Evolutionary conservation across 345 rosid genomes (phyloP).

Genomic region (Syzygium grande): DNA sequence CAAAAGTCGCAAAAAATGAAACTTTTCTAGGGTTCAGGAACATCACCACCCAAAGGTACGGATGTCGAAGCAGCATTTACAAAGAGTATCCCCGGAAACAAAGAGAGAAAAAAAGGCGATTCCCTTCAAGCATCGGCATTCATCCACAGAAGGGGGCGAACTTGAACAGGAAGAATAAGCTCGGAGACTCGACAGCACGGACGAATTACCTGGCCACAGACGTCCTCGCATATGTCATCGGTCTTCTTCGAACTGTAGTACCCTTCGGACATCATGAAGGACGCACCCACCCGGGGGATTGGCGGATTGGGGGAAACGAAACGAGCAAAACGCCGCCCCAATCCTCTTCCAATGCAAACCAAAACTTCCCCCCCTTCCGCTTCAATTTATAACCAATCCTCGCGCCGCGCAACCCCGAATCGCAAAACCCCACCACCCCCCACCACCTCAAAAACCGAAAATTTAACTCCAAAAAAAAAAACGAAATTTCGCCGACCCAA

Average conservation of each 20-base stretch:
- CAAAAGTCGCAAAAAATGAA: background rate
- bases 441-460: background rate
- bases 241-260: slow-evolving; percentile 83
- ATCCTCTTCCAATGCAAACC: background rate
- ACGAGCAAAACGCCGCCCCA: background rate
- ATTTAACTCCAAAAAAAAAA: background rate
- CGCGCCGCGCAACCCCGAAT: background rate
- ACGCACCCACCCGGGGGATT: background rate
- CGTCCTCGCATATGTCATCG: slow-evolving; percentile 68
- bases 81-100: background rate
- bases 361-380: background rate
- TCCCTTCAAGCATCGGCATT: background rate
- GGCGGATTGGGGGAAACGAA: background rate
- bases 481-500: background rate
- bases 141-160: background rate
- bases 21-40: background rate
- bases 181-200: background rate
- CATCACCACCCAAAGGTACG: background rate
- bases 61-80: background rate
- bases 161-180: background rate
- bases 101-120: too few relatives aligned
- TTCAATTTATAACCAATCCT: background rate
- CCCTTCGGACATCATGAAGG: slow-evolving; percentile 54
- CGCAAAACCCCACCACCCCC: background rate
- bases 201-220: slow-evolving; percentile 65